phyloP scores from a whole-genome alignment of 306 rosid genomes.

The Prosopis cineraria region DNA sequence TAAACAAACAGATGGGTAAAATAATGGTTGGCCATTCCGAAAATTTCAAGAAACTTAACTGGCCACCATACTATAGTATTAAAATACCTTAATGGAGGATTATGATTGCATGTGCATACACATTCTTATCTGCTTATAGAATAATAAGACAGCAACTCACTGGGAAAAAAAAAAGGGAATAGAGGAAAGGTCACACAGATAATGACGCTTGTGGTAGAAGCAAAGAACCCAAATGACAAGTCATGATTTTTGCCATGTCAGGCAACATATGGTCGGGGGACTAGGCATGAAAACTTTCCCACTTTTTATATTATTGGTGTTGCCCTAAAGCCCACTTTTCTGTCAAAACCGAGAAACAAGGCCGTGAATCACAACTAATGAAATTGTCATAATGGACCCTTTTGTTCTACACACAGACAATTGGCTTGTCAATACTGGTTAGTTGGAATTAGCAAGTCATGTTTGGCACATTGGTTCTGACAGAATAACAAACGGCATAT shows the following conservation, averaged over 20 bases:
- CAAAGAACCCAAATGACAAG: conserved; percentile 18
- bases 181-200: conserved; percentile 28
- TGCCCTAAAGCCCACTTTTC: neutral
- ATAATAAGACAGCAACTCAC: neutral
- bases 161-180: neutral
- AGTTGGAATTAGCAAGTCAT: neutral
- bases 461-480: conserved; percentile 8
- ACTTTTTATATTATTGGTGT: neutral
- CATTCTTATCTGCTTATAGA: conserved; percentile 5
- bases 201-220: conserved; percentile 49
- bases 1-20: conserved; percentile 23
- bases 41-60: conserved; percentile 19
- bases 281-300: conserved; percentile 26
- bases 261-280: conserved; percentile 36
- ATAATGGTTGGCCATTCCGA: conserved; percentile 6
- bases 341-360: neutral
- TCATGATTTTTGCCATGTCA: conserved; percentile 26
- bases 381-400: neutral
- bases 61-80: conserved; percentile 3
- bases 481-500: conserved; percentile 19
- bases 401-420: neutral
- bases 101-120: conserved; percentile 34
- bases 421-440: conserved; percentile 3
- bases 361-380: neutral
- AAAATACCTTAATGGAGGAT: conserved; percentile 21